Evolutionary conservation across 2,329 filamentous ascomycete species (phyloP), one percentile per base, ranked within the genome.

Genomic region (Talaromyces sp.): DNA sequence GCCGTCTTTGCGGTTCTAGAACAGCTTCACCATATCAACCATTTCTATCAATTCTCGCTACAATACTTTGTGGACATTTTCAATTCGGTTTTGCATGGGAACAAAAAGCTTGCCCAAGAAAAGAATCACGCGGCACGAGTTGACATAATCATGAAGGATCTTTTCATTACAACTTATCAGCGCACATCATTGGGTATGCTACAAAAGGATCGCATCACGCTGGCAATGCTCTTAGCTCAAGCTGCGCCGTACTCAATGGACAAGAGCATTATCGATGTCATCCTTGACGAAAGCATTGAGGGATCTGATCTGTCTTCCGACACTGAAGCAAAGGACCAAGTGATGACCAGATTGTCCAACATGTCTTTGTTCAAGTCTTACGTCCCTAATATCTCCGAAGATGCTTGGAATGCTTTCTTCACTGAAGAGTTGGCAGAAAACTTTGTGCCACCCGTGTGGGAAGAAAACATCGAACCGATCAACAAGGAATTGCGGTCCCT

Each of bases 61-160:
- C 92, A 97, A 75, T 99, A 96, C 78, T 99, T 99, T 78, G 85
- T 96, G 59, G 90, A 97, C 73, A 99, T 99, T 67, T 99, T 99
- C 84, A 90, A 96, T 72, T 86, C 89, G 6, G 94, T 99, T 8
- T 83, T 99, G 43, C 89, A 89, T 67, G 84, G 86, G 61, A 95
- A 95, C 75, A 87, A 88, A 69, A 86, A 86, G 62, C 81, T 94
- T 56, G 83, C 84, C 21, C 82, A 80, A 61, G 86, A 89, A 74
- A 87, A 84, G 32, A 88, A 94, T 65, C 85, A 96, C 76, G 87
- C 91, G 65, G 82, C 81, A 14, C 89, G 94, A 38, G 88, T 94
- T 55, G 90, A 97, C 70, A 86, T 93, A 58, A 99, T 99, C 66
- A 86, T 99, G 68, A 88, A 88, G 65, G 90, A 96, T 69, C 83